A percentile compares a stretch with the other conserved stretches of the same genome.
phyloP scores from a whole-genome alignment of 2,329 filamentous ascomycete genomes.

The Boeremia lycopersici region DNA sequence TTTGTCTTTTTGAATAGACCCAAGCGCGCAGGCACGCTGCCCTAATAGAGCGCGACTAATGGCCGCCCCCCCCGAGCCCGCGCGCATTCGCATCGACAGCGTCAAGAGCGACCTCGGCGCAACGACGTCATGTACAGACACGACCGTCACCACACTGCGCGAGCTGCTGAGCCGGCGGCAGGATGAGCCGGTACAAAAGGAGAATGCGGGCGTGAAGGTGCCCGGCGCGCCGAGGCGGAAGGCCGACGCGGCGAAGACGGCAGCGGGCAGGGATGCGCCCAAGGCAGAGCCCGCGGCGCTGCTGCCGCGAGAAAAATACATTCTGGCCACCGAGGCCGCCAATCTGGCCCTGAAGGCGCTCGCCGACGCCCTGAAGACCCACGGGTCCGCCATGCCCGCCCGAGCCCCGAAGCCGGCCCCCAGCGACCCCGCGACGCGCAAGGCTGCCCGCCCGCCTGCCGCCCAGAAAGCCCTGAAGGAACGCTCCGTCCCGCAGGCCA shows the following conservation, averaged over 20 bases:
- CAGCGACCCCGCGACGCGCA: slow-evolving; percentile 34
- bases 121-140: slow-evolving; percentile 56
- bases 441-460: slow-evolving; percentile 32
- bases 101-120: slow-evolving; percentile 56
- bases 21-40: slow-evolving; percentile 15
- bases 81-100: slow-evolving; percentile 55
- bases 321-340: slow-evolving; percentile 74
- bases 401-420: slow-evolving; percentile 27
- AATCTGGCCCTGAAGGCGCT: slow-evolving; percentile 73
- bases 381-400: slow-evolving; percentile 24
- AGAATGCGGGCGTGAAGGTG: slow-evolving; percentile 41
- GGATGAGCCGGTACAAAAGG: slow-evolving; percentile 43
- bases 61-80: slow-evolving; percentile 35
- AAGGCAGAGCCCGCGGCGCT: slow-evolving; percentile 49
- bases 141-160: slow-evolving; percentile 55
- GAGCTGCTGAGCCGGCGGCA: slow-evolving; percentile 49
- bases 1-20: slow-evolving; percentile 11
- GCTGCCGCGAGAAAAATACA: slow-evolving; percentile 65
- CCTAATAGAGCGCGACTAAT: slow-evolving; percentile 25
- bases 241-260: slow-evolving; percentile 39
- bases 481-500: slow-evolving; percentile 64
- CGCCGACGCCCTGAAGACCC: slow-evolving; percentile 66
- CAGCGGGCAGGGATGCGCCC: slow-evolving; percentile 41
- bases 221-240: slow-evolving; percentile 30
- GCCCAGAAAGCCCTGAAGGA: slow-evolving; percentile 67